Evolutionary conservation across 208 protist genomes (phyloP).

Genomic region (Leishmania amazonensis): DNA sequence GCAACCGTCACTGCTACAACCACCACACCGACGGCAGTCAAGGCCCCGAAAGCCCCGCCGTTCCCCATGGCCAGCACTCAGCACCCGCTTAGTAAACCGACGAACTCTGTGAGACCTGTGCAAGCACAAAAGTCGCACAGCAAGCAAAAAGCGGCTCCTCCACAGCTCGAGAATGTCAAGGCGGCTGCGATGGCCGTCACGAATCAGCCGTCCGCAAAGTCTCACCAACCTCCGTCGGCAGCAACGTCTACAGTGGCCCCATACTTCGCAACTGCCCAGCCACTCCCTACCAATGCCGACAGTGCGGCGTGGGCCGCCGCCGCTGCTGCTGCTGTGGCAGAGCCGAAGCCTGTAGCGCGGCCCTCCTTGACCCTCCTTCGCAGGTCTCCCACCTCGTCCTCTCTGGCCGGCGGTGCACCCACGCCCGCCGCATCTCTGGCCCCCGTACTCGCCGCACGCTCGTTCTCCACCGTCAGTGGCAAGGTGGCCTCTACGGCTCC

Average conservation of each 20-base stretch:
- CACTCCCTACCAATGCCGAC: neutral
- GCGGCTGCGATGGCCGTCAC: neutral
- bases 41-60: neutral
- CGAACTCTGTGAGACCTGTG: neutral
- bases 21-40: neutral
- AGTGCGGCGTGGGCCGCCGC: neutral
- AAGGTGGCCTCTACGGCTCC: neutral
- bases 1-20: neutral
- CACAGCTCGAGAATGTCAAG: neutral
- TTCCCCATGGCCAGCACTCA: slow-evolving; percentile 6
- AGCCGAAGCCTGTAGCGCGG: neutral
- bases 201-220: neutral
- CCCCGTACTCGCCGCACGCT: neutral
- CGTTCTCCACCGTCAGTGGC: neutral
- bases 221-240: neutral
- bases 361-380: neutral
- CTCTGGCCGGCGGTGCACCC: neutral
- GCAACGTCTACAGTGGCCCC: neutral
- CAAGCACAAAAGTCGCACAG: neutral
- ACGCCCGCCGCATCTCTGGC: neutral
- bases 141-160: neutral
- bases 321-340: neutral
- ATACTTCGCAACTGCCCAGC: neutral
- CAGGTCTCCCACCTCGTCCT: neutral
- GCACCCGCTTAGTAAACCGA: too few species aligned